A percentile compares a stretch with the other conserved stretches of the same genome.
These are phyloP conservation scores for Actinidia arguta DNA, from an alignment of 179 eudicot genomes.

Conservation along the genomic window DNA sequence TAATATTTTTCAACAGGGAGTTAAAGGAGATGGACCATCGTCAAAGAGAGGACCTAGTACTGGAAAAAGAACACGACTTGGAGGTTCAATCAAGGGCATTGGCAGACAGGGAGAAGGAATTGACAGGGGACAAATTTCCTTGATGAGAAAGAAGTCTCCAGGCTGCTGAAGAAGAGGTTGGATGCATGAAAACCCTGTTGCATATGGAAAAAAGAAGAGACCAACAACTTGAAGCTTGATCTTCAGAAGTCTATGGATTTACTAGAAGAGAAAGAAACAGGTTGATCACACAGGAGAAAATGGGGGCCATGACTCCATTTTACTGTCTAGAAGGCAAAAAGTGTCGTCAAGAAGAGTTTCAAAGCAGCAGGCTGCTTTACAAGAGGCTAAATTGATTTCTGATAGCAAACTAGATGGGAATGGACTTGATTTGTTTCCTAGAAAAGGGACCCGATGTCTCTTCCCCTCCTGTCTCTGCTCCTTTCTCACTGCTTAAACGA, in stretches of 20 bases:
- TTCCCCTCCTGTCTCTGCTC: constrained; percentile 55
- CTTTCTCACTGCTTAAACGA: constrained; percentile 77
- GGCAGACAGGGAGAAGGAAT: constrained; percentile 67
- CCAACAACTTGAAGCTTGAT: constrained; percentile 42
- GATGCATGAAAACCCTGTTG: constrained; percentile 44
- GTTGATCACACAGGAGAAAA: constrained; percentile 59
- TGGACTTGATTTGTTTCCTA: constrained; percentile 21
- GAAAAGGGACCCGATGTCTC: constrained; percentile 36
- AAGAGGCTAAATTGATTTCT: constrained; percentile 33
- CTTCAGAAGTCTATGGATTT: constrained; percentile 53
- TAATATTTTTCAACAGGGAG: too few relatives aligned
- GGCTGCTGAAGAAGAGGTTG: constrained; percentile 54
- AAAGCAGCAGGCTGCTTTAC: constrained; percentile 36
- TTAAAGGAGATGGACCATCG: constrained; percentile 81
- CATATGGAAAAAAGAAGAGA: constrained; percentile 66
- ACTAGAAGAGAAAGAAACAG: constrained; percentile 64
- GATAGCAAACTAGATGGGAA: constrained; percentile 27
- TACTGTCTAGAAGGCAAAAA: constrained; percentile 34
- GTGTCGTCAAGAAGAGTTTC: constrained; percentile 29
- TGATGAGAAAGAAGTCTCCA: constrained; percentile 67
- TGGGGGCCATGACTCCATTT: constrained; percentile 55
- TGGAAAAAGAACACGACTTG: constrained; percentile 72
- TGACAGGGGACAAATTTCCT: constrained; percentile 49
- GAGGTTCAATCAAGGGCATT: constrained; percentile 63
- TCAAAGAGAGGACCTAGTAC: constrained; percentile 64